phyloP scores from a whole-genome alignment of 2,329 filamentous ascomycete species.

The Fusarium robinianum region DNA sequence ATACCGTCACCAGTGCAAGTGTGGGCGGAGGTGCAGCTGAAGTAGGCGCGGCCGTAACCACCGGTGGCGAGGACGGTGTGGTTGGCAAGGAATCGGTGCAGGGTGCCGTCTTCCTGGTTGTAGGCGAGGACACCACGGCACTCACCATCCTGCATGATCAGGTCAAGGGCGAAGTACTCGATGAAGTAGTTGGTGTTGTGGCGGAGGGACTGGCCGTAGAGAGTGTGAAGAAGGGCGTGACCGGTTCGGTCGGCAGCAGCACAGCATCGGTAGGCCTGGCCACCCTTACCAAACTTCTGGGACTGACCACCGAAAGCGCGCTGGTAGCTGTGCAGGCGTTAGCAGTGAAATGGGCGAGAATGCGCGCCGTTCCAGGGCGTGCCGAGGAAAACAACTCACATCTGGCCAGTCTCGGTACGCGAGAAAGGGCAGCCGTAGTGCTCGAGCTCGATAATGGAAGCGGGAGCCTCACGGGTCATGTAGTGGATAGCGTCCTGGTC shows the following conservation, averaged over 20 bases:
- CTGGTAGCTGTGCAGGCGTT: slow-evolving; percentile 72
- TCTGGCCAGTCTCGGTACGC: slow-evolving; percentile 93
- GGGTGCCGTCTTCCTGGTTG: slow-evolving; percentile 97
- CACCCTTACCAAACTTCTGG: slow-evolving; percentile 92
- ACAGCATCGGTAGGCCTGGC: slow-evolving; percentile 96
- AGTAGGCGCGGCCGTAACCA: slow-evolving; percentile 97
- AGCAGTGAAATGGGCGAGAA: slow-evolving; percentile 12
- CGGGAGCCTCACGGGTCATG: slow-evolving; percentile 94
- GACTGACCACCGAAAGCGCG: slow-evolving; percentile 98
- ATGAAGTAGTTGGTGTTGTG: slow-evolving; percentile 99
- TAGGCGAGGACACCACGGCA: slow-evolving; percentile 97
- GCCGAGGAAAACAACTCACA: slow-evolving; percentile 57
- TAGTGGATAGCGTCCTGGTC: slow-evolving; percentile 98
- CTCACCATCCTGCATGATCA: slow-evolving; percentile 97
- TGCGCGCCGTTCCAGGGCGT: neutral
- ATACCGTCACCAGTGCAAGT: slow-evolving; percentile 99
- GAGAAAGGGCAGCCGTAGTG: slow-evolving; percentile 98
- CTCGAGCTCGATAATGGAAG: slow-evolving; percentile 91
- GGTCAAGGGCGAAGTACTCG: slow-evolving; percentile 95
- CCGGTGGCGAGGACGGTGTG: slow-evolving; percentile 97
- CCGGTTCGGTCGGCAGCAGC: slow-evolving; percentile 96
- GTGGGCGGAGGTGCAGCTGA: slow-evolving; percentile 96
- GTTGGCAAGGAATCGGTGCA: slow-evolving; percentile 95
- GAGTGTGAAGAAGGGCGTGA: slow-evolving; percentile 95
- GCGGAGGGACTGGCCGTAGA: slow-evolving; percentile 94